Conservation (phyloP, 306 rosid species). For the Quercus gilva region DNA sequence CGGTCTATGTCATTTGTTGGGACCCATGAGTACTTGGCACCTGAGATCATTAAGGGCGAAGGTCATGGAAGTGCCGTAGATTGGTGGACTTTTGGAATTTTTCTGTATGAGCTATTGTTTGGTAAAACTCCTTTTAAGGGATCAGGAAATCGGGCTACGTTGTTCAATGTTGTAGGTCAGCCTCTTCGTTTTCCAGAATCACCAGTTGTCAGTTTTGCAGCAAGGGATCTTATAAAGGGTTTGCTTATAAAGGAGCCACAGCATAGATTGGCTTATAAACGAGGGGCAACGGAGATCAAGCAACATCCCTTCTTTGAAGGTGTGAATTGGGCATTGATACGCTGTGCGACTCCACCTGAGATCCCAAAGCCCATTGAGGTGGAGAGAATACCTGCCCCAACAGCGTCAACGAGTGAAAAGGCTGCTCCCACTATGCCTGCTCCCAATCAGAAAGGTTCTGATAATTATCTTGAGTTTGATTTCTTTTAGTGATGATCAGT, state of each 20-base stretch:
- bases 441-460: conserved; percentile 66
- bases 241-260: conserved; percentile 94
- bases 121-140: conserved; percentile 99
- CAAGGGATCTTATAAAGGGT: conserved; percentile 88
- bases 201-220: conserved; percentile 90
- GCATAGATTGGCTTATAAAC: conserved; percentile 81
- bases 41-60: conserved; percentile 95
- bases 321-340: conserved; percentile 96
- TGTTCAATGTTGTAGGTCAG: conserved; percentile 90
- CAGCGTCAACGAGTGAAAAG: conserved; percentile 65
- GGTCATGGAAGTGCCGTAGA: conserved; percentile 99
- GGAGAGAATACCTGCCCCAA: conserved; percentile 73
- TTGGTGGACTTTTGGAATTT: conserved; percentile 99
- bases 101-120: conserved; percentile 82
- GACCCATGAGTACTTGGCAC: conserved; percentile 94
- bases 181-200: conserved; percentile 91
- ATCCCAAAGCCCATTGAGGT: conserved; percentile 80
- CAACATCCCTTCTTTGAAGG: conserved; percentile 98
- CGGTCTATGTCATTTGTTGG: conserved; percentile 98
- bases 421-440: conserved; percentile 44
- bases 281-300: conserved; percentile 94
- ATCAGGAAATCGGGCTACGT: conserved; percentile 84
- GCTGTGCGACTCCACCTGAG: conserved; percentile 98
- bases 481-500: conserved; percentile 72
- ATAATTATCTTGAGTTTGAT: conserved; percentile 95